These are phyloP conservation scores for Fusarium sp. DNA, from an alignment of 2,329 filamentous ascomycete genomes.

Conservation along the genomic window DNA sequence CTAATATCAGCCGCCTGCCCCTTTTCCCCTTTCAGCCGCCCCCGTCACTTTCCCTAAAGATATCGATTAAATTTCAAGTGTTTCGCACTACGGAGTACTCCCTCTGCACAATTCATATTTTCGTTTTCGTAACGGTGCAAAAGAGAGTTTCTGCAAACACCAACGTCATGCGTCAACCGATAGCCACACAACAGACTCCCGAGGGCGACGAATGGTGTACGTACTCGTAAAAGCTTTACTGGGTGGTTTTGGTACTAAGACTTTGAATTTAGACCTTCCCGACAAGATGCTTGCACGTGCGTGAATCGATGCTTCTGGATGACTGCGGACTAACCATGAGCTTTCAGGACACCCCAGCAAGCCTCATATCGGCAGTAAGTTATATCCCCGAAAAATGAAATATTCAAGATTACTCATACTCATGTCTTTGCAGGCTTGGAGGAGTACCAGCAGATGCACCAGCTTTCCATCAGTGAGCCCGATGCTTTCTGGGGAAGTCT, in stretches of 20 bases:
- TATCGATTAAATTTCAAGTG: slow-evolving; percentile 12
- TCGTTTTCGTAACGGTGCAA: slow-evolving; percentile 2
- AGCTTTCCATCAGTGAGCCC: slow-evolving; percentile 86
- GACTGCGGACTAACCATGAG: slow-evolving; percentile 14
- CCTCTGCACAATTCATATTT: not conserved
- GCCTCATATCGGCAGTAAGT: slow-evolving; percentile 39
- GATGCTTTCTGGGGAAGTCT: slow-evolving; percentile 86
- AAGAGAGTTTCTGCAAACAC: not conserved
- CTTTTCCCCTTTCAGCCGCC: slow-evolving; percentile 38
- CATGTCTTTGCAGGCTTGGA: slow-evolving; percentile 61
- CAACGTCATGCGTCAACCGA: slow-evolving; percentile 28
- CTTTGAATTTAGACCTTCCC: slow-evolving; percentile 25
- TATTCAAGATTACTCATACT: not conserved
- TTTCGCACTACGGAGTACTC: slow-evolving; percentile 6
- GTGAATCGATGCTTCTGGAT: slow-evolving; percentile 6
- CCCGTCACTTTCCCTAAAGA: not conserved
- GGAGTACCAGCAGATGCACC: slow-evolving; percentile 72
- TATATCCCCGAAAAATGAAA: not conserved
- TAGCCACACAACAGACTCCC: slow-evolving; percentile 7
- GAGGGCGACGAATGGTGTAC: slow-evolving; percentile 36
- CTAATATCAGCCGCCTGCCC: slow-evolving; percentile 24
- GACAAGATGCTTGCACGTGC: slow-evolving; percentile 41
- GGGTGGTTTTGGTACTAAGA: not conserved
- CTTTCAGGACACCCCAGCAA: slow-evolving; percentile 36
- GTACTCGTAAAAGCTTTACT: slow-evolving; percentile 1